Conservation (phyloP, 805 yeast genomes). For the Ogataea wickerhamii region DNA sequence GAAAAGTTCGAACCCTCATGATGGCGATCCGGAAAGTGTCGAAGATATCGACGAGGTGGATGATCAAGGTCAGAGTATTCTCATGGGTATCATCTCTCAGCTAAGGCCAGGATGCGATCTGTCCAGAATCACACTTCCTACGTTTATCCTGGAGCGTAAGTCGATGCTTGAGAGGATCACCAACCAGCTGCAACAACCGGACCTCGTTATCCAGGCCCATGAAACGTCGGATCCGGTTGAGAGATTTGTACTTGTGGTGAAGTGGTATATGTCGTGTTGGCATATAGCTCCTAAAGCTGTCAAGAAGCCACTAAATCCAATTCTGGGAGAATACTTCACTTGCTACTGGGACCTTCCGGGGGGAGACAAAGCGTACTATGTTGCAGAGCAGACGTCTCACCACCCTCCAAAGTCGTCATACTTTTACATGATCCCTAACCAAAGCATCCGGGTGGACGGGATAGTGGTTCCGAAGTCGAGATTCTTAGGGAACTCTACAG, state of each 20-base stretch:
- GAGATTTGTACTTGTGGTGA: slow-evolving; percentile 70
- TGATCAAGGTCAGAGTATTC: slow-evolving; percentile 81
- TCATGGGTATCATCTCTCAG: slow-evolving; percentile 85
- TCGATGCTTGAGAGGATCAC: slow-evolving; percentile 96
- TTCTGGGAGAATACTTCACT: slow-evolving; percentile 84
- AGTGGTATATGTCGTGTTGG: slow-evolving; percentile 96
- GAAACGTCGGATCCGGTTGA: slow-evolving; percentile 51
- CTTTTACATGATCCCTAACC: slow-evolving; percentile 80
- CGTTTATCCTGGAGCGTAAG: slow-evolving; percentile 90
- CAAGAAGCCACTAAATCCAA: slow-evolving; percentile 94
- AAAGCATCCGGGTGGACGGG: slow-evolving; percentile 84
- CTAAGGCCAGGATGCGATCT: slow-evolving; percentile 90
- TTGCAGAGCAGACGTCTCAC: slow-evolving; percentile 94
- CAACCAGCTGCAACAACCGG: slow-evolving; percentile 79
- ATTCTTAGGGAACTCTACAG: slow-evolving; percentile 93
- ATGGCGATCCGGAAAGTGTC: slow-evolving; percentile 23
- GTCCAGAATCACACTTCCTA: slow-evolving; percentile 88
- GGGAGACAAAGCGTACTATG: slow-evolving; percentile 67
- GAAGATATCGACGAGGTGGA: slow-evolving; percentile 93
- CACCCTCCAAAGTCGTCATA: slow-evolving; percentile 98
- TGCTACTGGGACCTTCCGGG: slow-evolving; percentile 88
- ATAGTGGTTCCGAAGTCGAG: slow-evolving; percentile 80
- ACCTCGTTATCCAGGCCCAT: slow-evolving; percentile 68
- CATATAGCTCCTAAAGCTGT: slow-evolving; percentile 98
- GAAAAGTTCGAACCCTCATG: slow-evolving; percentile 2